phyloP scores from a whole-genome alignment of 306 rosid species.

The Alnus glutinosa region DNA sequence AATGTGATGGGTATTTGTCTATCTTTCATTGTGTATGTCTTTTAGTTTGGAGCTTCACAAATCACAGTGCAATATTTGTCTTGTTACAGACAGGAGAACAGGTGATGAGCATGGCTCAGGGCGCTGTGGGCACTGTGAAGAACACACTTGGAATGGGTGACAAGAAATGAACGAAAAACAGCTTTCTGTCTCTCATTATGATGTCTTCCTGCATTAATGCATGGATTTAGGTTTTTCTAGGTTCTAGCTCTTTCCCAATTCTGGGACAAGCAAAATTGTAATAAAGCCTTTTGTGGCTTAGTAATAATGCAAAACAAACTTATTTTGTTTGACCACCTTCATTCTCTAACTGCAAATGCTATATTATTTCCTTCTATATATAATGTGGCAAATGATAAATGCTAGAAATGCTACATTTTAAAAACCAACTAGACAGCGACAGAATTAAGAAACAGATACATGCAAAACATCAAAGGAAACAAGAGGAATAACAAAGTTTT shows the following conservation, averaged over 20 bases:
- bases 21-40: too few species aligned
- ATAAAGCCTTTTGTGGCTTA: slow-evolving; percentile 18
- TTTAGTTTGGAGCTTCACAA: too few species aligned
- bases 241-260: slow-evolving; percentile 30
- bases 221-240: slow-evolving; percentile 24
- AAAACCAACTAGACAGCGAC: too few species aligned
- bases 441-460: too few species aligned
- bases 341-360: background rate
- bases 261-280: slow-evolving; percentile 37
- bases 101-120: slow-evolving; percentile 61
- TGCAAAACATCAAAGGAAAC: too few species aligned
- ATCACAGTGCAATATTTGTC: background rate
- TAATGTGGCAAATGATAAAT: too few species aligned
- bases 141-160: slow-evolving; percentile 61
- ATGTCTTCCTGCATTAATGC: slow-evolving; percentile 12
- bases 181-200: slow-evolving; percentile 8
- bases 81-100: slow-evolving; percentile 59
- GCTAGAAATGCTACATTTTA: too few species aligned
- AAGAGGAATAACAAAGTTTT: too few species aligned
- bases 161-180: slow-evolving; percentile 32
- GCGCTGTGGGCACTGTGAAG: slow-evolving; percentile 58
- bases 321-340: background rate
- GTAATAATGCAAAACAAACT: background rate
- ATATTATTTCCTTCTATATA: too few species aligned
- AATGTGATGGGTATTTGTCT: too few species aligned